Evolutionary conservation across 2,329 filamentous ascomycete genomes (phyloP), one percentile per base, ranked within the genome.

Genomic region (Diaporthe sp.): DNA sequence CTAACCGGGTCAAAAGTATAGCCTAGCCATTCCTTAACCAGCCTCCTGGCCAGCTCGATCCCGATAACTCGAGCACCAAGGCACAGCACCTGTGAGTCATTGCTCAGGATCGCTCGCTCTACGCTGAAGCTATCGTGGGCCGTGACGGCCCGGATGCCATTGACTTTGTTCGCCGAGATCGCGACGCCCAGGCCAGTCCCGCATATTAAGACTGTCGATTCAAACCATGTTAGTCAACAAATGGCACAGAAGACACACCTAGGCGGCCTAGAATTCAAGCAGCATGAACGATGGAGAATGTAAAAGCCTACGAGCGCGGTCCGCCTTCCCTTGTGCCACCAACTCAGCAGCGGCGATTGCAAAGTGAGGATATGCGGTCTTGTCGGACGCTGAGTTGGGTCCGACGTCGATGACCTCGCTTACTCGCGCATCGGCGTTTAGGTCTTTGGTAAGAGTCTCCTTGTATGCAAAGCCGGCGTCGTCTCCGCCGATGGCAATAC

Each of bases 91-190:
- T 97, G 94, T 3, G 94, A 94, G 82, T 97, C 92, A 83, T 97
- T 97, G 85, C 93, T 95, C 79, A 96, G 85, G 10, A 97, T 89
- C 32, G 93, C 91, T 65, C 94, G 86, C 87, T 97, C 94, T 6
- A 97, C 94, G 73, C 90, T 92, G 86, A 96, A 97, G 78, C 92
- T 92, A 82, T 97, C 95, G 82, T 97, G 94, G 1, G 95, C 95
- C 7, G 94, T 97, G 27, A 97, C 95, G 19, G 94, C 95, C 30
- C 94, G 88, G 75, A 97, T 91, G 10, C 94, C 94, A 72, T 92
- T 92, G 77, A 97, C 92, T 83, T 97, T 97, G 88, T 97, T 97
- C 77, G 95, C 95, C 19, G 91, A 87, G 81, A 97, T 97, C 78
- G 94, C 94, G 12, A 97, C 95, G 25, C 95, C 94, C 15, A 97